Percentiles rank a stretch among this genome's conserved stretches.
These are phyloP conservation scores for Rubia yunnanensis DNA, from an alignment of 257 asterid species.

Conservation along the genomic window DNA sequence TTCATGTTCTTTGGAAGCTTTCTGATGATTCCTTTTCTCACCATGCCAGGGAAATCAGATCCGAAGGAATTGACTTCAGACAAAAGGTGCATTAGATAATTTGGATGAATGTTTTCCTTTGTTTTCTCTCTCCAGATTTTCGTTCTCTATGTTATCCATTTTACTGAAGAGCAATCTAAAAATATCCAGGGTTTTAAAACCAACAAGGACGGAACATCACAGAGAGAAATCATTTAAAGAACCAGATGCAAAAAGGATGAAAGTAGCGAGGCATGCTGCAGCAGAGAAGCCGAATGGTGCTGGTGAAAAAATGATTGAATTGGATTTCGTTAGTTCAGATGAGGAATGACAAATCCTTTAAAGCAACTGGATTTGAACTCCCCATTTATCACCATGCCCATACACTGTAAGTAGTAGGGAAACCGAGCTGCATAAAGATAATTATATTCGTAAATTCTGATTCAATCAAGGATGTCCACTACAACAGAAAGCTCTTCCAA, in stretches of 20 bases:
- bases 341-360: slow-evolving; percentile 33
- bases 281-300: slow-evolving; percentile 23
- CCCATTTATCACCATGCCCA: neutral
- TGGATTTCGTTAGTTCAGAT: slow-evolving; percentile 70
- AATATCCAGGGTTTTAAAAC: slow-evolving; percentile 18
- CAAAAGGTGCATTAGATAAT: slow-evolving; percentile 35
- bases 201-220: slow-evolving; percentile 16
- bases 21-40: neutral
- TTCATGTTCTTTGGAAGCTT: slow-evolving; percentile 9
- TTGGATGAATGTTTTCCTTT: neutral
- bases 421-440: neutral
- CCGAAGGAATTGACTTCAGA: slow-evolving; percentile 29
- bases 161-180: slow-evolving; percentile 16
- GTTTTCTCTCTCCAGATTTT: neutral
- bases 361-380: neutral
- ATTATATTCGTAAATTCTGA: neutral
- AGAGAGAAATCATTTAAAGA: slow-evolving; percentile 35
- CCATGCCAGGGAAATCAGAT: slow-evolving; percentile 30
- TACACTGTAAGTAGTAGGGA: neutral
- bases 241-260: slow-evolving; percentile 45
- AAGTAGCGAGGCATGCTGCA: slow-evolving; percentile 29
- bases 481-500: neutral
- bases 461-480: neutral
- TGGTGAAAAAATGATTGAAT: slow-evolving; percentile 72
- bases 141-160: neutral